Evolutionary conservation across 2,329 filamentous ascomycete species (phyloP), one percentile per base, ranked within the genome.

Genomic region (Cephalotrichum gorgonifer): DNA sequence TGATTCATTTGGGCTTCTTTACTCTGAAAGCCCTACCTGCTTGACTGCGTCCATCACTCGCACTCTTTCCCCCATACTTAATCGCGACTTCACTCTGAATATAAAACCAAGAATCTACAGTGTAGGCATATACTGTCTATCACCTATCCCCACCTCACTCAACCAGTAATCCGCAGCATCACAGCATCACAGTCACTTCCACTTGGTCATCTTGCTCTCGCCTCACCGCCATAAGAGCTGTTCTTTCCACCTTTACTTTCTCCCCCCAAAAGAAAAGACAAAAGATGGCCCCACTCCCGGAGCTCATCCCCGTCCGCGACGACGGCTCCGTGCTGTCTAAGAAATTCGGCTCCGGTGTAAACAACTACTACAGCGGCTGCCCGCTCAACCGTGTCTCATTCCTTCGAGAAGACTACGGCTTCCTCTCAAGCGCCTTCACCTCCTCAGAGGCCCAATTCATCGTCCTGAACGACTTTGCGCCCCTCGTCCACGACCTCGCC

Each of bases 281-380:
- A 28, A 35, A 25, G 53, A 57, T 64, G 55, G 74, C 75, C 50
- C 65, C 71, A 56, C 64, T 73, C 50, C 64, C 70, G 49, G 38
- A 33, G 9, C 46, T 48, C 5, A 38, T 38, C 22, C 54, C 62
- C 45, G 65, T 59, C 53, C 64, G 74, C 53, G 60, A 62, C 52
- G 64, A 66, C 64, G 69, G 74, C 64, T 79, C 76, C 12, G 88
- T 88, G 81, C 72, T 93, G 58, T 79, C 81, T 57, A 74, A 79
- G 51, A 87, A 83, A 61, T 91, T 89, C 66, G 87, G 87, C 64
- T 82, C 78, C 56, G 87, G 91, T 66, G 73, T 87, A 53, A 77
- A 83, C 61, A 93, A 91, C 67, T 93, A 93, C 76, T 93, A 90
- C 67, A 81, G 85, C 45, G 85, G 86, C 56, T 84, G 79, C 49